phyloP scores from a whole-genome alignment of 73 alveolate species.

The Loxodes magnus region DNA sequence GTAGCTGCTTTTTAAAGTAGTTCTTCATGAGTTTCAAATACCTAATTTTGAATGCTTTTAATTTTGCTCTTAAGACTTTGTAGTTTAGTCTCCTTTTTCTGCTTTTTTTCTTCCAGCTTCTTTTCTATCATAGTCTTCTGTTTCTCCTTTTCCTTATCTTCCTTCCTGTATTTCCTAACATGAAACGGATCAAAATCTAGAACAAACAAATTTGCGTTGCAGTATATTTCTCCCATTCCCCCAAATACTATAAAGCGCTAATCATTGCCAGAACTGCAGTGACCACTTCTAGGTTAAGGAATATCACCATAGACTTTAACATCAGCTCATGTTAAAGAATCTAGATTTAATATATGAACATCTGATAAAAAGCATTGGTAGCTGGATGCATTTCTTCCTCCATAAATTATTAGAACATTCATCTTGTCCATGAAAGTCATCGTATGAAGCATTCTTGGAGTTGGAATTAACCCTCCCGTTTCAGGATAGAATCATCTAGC shows the following conservation, averaged over 20 bases:
- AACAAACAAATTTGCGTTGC: too few relatives aligned
- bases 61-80: too few relatives aligned
- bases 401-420: slow-evolving; percentile 1
- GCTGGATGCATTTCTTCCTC: not conserved
- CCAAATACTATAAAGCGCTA: not conserved
- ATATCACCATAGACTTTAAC: not conserved
- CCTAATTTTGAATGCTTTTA: too few relatives aligned
- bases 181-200: too few relatives aligned
- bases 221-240: slow-evolving; percentile 2
- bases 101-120: too few relatives aligned
- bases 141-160: too few relatives aligned
- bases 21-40: too few relatives aligned
- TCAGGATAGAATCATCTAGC: not conserved
- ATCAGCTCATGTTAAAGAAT: slow-evolving; percentile 1
- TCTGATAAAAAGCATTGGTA: slow-evolving; percentile 3
- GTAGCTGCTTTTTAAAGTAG: too few relatives aligned
- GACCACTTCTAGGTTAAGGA: slow-evolving; percentile 11
- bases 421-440: not conserved
- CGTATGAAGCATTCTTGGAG: slow-evolving; percentile 3
- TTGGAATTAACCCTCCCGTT: not conserved
- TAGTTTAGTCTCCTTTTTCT: too few relatives aligned
- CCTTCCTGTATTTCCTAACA: too few relatives aligned
- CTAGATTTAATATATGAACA: slow-evolving; percentile 7
- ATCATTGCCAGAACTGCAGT: not conserved
- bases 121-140: too few relatives aligned